These are phyloP conservation scores for Symmetrospora coprosmae DNA, from an alignment of 768 basidiomycete species.

Conservation along the genomic window DNA sequence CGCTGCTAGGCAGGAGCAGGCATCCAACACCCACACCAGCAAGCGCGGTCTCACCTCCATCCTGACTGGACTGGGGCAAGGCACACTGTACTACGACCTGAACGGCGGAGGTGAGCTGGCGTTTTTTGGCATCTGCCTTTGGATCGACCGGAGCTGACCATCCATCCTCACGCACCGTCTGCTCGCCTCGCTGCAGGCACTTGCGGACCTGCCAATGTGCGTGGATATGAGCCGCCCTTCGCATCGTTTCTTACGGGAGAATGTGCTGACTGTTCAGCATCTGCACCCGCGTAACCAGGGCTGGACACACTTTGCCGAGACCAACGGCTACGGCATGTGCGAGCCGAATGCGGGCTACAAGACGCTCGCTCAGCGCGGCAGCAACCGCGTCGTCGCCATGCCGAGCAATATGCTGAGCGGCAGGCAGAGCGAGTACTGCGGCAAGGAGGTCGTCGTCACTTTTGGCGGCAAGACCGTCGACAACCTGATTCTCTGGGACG, in stretches of 20 bases:
- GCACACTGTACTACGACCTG: slow-evolving; percentile 16
- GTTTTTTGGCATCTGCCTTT: neutral
- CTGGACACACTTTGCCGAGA: neutral
- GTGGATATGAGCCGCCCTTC: too few relatives aligned
- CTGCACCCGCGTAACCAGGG: too few relatives aligned
- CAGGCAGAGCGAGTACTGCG: slow-evolving; percentile 12
- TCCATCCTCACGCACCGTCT: too few relatives aligned
- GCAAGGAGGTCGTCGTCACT: slow-evolving; percentile 10
- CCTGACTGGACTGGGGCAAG: too few relatives aligned
- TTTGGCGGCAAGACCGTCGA: slow-evolving; percentile 15
- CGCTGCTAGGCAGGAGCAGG: too few relatives aligned
- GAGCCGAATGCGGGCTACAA: slow-evolving; percentile 3
- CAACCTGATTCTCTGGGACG: slow-evolving; percentile 14
- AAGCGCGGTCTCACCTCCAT: too few relatives aligned
- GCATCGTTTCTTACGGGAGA: too few relatives aligned
- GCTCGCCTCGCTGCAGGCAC: neutral
- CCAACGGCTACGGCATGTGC: slow-evolving; percentile 12
- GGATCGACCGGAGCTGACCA: neutral
- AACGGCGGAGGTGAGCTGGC: slow-evolving; percentile 6
- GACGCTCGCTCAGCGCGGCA: slow-evolving; percentile 5
- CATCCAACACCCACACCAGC: too few relatives aligned
- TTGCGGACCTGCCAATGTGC: slow-evolving; percentile 14
- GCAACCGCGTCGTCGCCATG: neutral
- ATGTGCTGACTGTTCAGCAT: too few relatives aligned
- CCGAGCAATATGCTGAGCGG: slow-evolving; percentile 10